phyloP scores from a whole-genome alignment of 2,329 filamentous ascomycete species.

The Cladosporium sp. region DNA sequence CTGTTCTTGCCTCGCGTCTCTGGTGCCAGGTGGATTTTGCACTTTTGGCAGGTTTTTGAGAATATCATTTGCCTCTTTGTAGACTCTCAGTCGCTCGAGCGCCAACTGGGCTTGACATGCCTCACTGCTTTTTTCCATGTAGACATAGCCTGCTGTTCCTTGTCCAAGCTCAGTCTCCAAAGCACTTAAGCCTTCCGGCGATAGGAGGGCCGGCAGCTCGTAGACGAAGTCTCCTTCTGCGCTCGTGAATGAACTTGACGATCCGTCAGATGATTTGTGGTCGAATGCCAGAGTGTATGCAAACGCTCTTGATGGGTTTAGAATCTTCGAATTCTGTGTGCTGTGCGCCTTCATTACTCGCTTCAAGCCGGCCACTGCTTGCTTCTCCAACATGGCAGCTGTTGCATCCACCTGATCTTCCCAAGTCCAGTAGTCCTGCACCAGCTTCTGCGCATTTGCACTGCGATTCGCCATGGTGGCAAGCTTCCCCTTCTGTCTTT shows the following conservation, averaged over 20 bases:
- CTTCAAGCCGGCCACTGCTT: neutral
- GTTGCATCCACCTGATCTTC: neutral
- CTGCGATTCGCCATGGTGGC: slow-evolving; percentile 1
- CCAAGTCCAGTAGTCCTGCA: slow-evolving; percentile 1
- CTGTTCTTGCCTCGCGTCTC: neutral
- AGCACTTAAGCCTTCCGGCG: neutral
- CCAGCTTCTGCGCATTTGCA: neutral
- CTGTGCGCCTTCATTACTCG: neutral
- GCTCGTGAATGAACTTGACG: too few relatives aligned
- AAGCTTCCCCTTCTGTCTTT: slow-evolving; percentile 14
- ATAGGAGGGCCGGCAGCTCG: neutral
- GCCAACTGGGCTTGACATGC: neutral
- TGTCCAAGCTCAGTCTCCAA: neutral
- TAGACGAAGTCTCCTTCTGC: neutral
- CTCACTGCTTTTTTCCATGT: neutral
- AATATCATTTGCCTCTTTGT: neutral
- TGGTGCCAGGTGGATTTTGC: neutral
- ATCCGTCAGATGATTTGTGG: too few relatives aligned
- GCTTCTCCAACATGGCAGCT: neutral
- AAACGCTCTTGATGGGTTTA: too few relatives aligned
- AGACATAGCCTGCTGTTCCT: neutral
- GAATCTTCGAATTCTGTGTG: too few relatives aligned
- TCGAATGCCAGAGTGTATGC: neutral
- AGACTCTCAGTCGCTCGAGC: neutral
- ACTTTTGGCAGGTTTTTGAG: neutral